Conservation (phyloP, 306 rosid species). For the Spatholobus suberectus region DNA sequence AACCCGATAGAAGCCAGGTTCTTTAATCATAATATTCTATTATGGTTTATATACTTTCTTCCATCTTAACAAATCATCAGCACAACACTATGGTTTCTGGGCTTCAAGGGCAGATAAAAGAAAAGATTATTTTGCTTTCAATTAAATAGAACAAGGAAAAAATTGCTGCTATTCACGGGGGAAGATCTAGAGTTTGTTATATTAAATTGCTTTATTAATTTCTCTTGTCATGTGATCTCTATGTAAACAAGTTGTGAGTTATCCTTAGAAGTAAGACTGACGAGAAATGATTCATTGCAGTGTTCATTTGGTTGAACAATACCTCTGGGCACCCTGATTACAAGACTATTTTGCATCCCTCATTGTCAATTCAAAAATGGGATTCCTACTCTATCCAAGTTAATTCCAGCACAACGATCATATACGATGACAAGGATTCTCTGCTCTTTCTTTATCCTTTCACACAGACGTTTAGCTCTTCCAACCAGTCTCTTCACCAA, state of each 20-base stretch:
- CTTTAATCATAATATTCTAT: background rate
- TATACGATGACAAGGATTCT: background rate
- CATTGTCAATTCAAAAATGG: background rate
- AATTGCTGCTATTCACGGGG: background rate
- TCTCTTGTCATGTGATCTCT: background rate
- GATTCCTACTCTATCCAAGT: slow-evolving; percentile 1
- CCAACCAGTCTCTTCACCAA: background rate
- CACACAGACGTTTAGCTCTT: background rate
- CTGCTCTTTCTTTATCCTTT: slow-evolving; percentile 7
- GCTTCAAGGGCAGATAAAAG: background rate
- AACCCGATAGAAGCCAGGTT: background rate
- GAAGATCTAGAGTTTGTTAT: background rate
- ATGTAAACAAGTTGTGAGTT: background rate
- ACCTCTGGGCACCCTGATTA: background rate
- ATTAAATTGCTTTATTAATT: background rate
- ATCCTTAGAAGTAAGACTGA: background rate
- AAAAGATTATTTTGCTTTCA: background rate
- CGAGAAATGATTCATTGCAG: background rate
- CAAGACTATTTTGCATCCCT: slow-evolving; percentile 13
- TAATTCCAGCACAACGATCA: background rate
- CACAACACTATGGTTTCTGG: background rate
- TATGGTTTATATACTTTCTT: background rate
- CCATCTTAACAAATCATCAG: background rate
- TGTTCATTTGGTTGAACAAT: slow-evolving; percentile 17
- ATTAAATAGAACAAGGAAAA: background rate